Evolutionary conservation across 148 eudicot genomes (phyloP).

Genomic region (Pouteria glomerata): DNA sequence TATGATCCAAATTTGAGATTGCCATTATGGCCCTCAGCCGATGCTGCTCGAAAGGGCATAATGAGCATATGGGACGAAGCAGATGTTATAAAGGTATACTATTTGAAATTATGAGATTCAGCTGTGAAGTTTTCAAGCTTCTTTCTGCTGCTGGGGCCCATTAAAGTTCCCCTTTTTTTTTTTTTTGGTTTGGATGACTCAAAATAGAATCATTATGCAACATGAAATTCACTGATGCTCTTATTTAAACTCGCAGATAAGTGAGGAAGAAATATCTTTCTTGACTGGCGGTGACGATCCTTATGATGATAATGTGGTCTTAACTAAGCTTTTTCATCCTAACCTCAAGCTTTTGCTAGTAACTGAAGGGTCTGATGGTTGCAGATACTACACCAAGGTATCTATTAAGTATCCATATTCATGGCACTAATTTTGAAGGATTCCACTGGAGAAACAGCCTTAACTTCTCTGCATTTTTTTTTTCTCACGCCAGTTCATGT

Average conservation of each 20-base stretch:
- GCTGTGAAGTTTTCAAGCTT: background rate
- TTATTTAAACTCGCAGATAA: conserved; percentile 45
- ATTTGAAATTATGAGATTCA: background rate
- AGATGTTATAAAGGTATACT: conserved; percentile 74
- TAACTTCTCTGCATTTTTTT: background rate
- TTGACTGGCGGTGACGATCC: conserved; percentile 77
- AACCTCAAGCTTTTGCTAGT: conserved; percentile 75
- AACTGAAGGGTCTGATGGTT: conserved; percentile 79
- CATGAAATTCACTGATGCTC: background rate
- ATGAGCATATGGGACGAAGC: conserved; percentile 90
- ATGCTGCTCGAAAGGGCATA: conserved; percentile 71
- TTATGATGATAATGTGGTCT: conserved; percentile 60
- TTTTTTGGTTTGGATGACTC: background rate
- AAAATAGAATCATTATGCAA: background rate
- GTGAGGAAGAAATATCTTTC: conserved; percentile 84
- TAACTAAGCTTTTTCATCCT: conserved; percentile 74
- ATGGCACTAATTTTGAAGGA: background rate
- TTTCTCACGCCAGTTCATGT: no score
- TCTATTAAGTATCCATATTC: conserved; percentile 1
- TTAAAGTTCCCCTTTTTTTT: no score
- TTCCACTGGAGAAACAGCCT: no score
- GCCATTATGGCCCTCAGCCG: conserved; percentile 82
- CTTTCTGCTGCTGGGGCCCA: background rate
- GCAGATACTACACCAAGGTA: conserved; percentile 82
- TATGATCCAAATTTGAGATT: conserved; percentile 85